Percentiles rank a stretch among this genome's conserved stretches.
Conservation (phyloP, 148 eudicot species). For the Simmondsia chinensis region DNA sequence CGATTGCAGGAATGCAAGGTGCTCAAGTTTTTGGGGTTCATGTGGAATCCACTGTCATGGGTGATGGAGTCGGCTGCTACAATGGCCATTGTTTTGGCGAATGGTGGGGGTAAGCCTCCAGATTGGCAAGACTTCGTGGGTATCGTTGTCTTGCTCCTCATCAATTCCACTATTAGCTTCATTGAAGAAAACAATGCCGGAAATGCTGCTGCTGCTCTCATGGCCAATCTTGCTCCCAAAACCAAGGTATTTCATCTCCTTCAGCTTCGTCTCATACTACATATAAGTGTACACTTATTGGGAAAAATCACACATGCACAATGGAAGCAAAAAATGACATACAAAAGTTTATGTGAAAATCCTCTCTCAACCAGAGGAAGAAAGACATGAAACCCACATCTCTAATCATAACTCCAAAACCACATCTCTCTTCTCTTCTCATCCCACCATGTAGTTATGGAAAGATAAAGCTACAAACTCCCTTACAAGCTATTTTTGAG, state of each 20-base stretch:
- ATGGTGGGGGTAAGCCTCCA: conserved; percentile 69
- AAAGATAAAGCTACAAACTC: too few relatives aligned
- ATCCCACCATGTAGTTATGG: too few relatives aligned
- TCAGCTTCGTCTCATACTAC: too few relatives aligned
- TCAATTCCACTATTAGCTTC: conserved; percentile 71
- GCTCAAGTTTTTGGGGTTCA: conserved; percentile 62
- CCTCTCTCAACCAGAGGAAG: too few relatives aligned
- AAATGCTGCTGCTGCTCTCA: conserved; percentile 73
- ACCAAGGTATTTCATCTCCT: conserved; percentile 42
- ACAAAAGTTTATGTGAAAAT: too few relatives aligned
- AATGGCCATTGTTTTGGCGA: conserved; percentile 67
- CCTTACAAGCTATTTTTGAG: too few relatives aligned
- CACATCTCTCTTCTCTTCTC: too few relatives aligned
- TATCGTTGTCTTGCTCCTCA: conserved; percentile 47
- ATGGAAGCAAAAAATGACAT: too few relatives aligned
- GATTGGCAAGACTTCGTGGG: conserved; percentile 84
- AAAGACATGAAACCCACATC: too few relatives aligned
- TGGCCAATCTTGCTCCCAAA: conserved; percentile 70
- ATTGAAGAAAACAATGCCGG: conserved; percentile 72
- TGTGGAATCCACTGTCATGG: conserved; percentile 94
- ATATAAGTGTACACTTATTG: too few relatives aligned
- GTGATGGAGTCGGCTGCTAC: conserved; percentile 76
- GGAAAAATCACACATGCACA: too few relatives aligned
- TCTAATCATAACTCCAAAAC: too few relatives aligned
- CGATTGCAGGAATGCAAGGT: conserved; percentile 42